Conservation (phyloP, 2,329 filamentous ascomycete genomes). For the Podosphaera fusca region DNA sequence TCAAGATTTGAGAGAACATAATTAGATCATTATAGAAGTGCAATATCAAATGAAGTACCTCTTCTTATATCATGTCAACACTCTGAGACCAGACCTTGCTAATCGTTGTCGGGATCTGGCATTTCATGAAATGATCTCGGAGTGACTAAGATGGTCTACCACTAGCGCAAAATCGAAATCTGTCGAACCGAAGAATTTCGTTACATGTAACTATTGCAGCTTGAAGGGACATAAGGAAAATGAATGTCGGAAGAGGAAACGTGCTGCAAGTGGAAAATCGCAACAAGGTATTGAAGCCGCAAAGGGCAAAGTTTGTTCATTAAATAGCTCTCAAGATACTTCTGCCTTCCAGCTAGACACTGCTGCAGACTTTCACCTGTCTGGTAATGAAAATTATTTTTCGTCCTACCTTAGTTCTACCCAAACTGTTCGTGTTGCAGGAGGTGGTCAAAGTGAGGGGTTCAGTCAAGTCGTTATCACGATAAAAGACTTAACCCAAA, state of each 20-base stretch:
- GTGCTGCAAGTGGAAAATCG: not conserved
- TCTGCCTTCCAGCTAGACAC: not conserved
- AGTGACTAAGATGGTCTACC: not conserved
- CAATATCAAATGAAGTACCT: not conserved
- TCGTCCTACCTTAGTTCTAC: not conserved
- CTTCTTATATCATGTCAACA: not conserved
- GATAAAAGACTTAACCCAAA: too few species aligned
- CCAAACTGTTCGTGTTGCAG: not conserved
- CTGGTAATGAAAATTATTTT: not conserved
- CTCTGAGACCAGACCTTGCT: not conserved
- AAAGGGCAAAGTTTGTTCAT: not conserved
- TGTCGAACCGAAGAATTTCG: not conserved
- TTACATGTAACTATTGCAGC: not conserved
- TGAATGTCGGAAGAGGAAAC: not conserved
- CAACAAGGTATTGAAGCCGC: not conserved
- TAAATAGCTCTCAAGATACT: not conserved
- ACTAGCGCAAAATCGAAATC: not conserved
- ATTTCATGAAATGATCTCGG: not conserved
- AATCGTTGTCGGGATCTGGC: not conserved
- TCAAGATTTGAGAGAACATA: not conserved
- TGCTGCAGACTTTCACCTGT: not conserved
- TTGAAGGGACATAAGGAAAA: not conserved
- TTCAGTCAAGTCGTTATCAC: too few species aligned
- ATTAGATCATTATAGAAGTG: not conserved
- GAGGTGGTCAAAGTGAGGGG: not conserved